phyloP scores from a whole-genome alignment of 805 yeast species.

The Myxozyma neotropica region DNA sequence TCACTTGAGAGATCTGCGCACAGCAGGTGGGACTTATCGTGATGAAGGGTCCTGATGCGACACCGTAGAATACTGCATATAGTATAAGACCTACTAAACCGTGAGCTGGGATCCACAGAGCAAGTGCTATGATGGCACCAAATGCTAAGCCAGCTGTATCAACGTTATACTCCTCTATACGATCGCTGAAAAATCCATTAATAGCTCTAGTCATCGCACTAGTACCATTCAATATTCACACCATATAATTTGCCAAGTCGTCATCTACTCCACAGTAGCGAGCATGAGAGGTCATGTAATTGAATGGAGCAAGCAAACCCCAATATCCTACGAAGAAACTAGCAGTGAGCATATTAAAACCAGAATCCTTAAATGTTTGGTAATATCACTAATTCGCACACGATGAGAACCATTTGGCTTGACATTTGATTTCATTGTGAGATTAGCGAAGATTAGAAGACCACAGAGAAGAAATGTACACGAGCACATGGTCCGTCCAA shows the following conservation, averaged over 20 bases:
- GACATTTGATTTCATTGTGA: slow-evolving; percentile 37
- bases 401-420: slow-evolving; percentile 1
- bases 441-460: slow-evolving; percentile 34
- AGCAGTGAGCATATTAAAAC: slow-evolving; percentile 26
- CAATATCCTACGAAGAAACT: slow-evolving; percentile 38
- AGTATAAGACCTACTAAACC: slow-evolving; percentile 30
- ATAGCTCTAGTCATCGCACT: slow-evolving; percentile 53
- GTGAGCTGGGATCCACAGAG: slow-evolving; percentile 72
- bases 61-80: slow-evolving; percentile 41
- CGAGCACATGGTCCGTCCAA: slow-evolving; percentile 56
- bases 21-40: slow-evolving; percentile 41
- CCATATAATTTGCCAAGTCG: slow-evolving; percentile 22
- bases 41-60: slow-evolving; percentile 41
- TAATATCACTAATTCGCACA: neutral
- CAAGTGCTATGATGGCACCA: slow-evolving; percentile 52
- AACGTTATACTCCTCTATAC: slow-evolving; percentile 58
- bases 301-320: slow-evolving; percentile 41
- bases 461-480: slow-evolving; percentile 51
- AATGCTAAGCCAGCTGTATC: slow-evolving; percentile 52
- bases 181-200: slow-evolving; percentile 59
- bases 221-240: slow-evolving; percentile 22
- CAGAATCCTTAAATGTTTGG: slow-evolving; percentile 1
- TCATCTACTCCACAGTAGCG: slow-evolving; percentile 27
- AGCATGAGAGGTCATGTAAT: slow-evolving; percentile 41
- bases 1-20: slow-evolving; percentile 36